phyloP scores from a whole-genome alignment of 208 protist species.

The Trypanosomatidae sp. region DNA sequence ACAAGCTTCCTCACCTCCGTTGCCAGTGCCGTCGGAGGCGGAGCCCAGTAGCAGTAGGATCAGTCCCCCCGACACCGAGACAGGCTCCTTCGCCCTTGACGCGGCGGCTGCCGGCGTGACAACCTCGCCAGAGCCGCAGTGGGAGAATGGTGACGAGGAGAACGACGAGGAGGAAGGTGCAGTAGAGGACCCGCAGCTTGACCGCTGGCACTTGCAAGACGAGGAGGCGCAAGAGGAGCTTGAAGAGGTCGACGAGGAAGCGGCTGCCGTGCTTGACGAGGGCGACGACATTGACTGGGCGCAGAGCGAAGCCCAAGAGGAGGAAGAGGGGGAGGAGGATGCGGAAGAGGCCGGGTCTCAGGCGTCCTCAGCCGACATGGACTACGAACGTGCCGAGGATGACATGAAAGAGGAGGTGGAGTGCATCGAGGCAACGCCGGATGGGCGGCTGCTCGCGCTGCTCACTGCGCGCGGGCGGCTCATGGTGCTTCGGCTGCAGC shows the following conservation, averaged over 20 bases:
- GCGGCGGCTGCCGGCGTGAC: background rate
- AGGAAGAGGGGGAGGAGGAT: constrained; percentile 15
- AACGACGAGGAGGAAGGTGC: background rate
- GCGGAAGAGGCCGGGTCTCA: constrained; percentile 24
- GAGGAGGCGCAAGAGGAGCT: constrained; percentile 1
- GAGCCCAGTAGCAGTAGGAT: background rate
- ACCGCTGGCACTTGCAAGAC: background rate
- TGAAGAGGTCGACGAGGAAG: constrained; percentile 15
- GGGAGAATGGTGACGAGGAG: constrained; percentile 2
- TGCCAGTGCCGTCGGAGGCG: background rate
- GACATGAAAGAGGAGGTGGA: constrained; percentile 72
- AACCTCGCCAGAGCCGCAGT: background rate
- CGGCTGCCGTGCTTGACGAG: background rate
- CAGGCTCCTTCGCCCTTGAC: background rate
- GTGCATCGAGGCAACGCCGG: constrained; percentile 49
- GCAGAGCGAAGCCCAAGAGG: constrained; percentile 8
- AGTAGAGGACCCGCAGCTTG: constrained; percentile 2
- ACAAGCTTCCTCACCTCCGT: background rate
- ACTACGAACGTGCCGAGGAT: constrained; percentile 46
- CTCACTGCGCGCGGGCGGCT: constrained; percentile 67
- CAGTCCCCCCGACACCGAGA: background rate
- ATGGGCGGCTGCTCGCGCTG: constrained; percentile 59
- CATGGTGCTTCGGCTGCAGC: constrained; percentile 51
- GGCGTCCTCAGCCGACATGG: constrained; percentile 41
- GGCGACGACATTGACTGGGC: constrained; percentile 6